phyloP scores from a whole-genome alignment of 2,329 filamentous ascomycete genomes.

The Verticillium klebahnii region DNA sequence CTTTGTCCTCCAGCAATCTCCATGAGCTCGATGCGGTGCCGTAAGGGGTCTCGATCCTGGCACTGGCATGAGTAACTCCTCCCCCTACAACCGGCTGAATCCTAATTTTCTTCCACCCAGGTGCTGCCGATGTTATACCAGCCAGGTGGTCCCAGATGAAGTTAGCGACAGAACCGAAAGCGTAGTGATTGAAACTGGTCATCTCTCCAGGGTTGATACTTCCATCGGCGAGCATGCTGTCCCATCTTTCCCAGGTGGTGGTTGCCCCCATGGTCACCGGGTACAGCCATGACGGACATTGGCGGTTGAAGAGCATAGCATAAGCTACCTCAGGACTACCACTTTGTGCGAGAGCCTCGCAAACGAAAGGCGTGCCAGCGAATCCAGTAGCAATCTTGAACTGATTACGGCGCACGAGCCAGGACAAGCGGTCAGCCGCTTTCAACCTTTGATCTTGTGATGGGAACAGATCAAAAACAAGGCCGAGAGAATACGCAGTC shows the following conservation, averaged over 20 bases:
- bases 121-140: slow-evolving; percentile 13
- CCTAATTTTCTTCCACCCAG: slow-evolving; percentile 17
- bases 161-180: slow-evolving; percentile 31
- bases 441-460: background rate
- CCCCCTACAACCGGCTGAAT: slow-evolving; percentile 4
- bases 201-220: slow-evolving; percentile 32
- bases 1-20: too few relatives aligned
- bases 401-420: background rate
- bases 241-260: slow-evolving; percentile 38
- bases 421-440: slow-evolving; percentile 1
- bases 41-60: too few relatives aligned
- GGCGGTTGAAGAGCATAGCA: slow-evolving; percentile 27
- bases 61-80: background rate
- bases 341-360: slow-evolving; percentile 9
- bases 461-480: slow-evolving; percentile 13
- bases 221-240: slow-evolving; percentile 30
- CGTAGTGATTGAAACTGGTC: slow-evolving; percentile 38
- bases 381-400: slow-evolving; percentile 16
- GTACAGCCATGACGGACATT: slow-evolving; percentile 32
- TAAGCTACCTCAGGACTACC: slow-evolving; percentile 20
- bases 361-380: slow-evolving; percentile 16
- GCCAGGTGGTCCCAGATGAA: slow-evolving; percentile 27
- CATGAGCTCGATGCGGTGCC: too few relatives aligned
- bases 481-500: slow-evolving; percentile 14
- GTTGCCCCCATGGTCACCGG: slow-evolving; percentile 33